These are phyloP conservation scores for Podospora didyma DNA, from an alignment of 495 filamentous ascomycete genomes.

Conservation along the genomic window DNA sequence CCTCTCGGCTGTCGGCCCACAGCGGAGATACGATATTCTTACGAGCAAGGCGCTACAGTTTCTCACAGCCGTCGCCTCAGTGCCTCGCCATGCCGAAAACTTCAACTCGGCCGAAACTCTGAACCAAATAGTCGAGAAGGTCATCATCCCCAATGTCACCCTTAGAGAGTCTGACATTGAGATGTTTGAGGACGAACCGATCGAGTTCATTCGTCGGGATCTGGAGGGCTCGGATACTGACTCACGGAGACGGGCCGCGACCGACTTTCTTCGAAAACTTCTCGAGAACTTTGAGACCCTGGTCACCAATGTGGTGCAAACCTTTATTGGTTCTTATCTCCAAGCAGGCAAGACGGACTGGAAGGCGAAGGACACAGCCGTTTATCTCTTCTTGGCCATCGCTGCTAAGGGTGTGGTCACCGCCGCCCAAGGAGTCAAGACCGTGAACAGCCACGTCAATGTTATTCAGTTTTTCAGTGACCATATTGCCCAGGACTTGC, in stretches of 20 bases:
- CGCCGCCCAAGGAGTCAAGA: conserved; percentile 78
- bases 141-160: conserved; percentile 86
- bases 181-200: conserved; percentile 95
- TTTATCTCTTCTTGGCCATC: conserved; percentile 91
- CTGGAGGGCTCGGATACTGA: conserved; percentile 95
- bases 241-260: conserved; percentile 84
- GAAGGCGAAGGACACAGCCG: conserved; percentile 95
- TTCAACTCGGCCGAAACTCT: conserved; percentile 80
- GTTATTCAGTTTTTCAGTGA: conserved; percentile 90
- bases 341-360: conserved; percentile 70
- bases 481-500: conserved; percentile 78
- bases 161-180: conserved; percentile 91
- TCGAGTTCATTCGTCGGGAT: conserved; percentile 95
- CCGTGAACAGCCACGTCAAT: conserved; percentile 77
- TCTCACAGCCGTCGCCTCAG: conserved; percentile 80
- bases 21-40: conserved; percentile 93
- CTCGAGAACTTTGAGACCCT: conserved; percentile 80
- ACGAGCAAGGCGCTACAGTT: conserved; percentile 93
- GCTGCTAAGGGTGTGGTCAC: conserved; percentile 87
- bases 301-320: conserved; percentile 76
- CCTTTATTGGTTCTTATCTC: conserved; percentile 78
- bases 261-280: conserved; percentile 84
- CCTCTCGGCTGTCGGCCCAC: conserved; percentile 75
- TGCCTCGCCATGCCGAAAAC: conserved; percentile 67
- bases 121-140: conserved; percentile 85